These are phyloP conservation scores for Colletotrichum sp. DNA, from an alignment of 2,329 filamentous ascomycete species.

Conservation along the genomic window DNA sequence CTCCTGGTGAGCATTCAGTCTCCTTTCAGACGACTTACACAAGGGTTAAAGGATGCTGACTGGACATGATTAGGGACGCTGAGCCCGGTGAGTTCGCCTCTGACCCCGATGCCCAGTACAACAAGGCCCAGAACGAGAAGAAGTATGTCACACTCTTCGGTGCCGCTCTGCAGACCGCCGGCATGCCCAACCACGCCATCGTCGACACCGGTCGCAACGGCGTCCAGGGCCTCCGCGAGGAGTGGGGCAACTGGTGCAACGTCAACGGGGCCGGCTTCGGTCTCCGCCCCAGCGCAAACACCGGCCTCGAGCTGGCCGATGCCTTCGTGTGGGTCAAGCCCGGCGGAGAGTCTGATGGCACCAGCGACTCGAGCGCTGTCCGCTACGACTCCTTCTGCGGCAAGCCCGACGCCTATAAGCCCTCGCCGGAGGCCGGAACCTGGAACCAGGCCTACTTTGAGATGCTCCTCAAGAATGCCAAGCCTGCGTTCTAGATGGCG, in stretches of 20 bases:
- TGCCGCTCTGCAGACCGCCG: conserved; percentile 38
- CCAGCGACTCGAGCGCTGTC: conserved; percentile 35
- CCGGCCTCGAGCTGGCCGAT: conserved; percentile 61
- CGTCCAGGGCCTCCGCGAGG: conserved; percentile 44
- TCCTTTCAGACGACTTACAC: background rate
- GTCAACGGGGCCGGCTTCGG: conserved; percentile 66
- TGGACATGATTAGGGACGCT: conserved; percentile 27
- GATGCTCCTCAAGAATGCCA: conserved; percentile 27
- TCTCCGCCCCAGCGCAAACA: conserved; percentile 58
- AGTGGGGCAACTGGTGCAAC: conserved; percentile 65
- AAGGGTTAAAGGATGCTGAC: background rate
- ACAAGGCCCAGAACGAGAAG: conserved; percentile 47
- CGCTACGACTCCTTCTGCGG: conserved; percentile 44
- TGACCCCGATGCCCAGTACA: conserved; percentile 45
- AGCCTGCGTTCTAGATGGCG: conserved; percentile 11
- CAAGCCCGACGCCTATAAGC: conserved; percentile 46
- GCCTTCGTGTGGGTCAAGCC: conserved; percentile 73
- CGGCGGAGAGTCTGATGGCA: conserved; percentile 57
- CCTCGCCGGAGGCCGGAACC: conserved; percentile 55
- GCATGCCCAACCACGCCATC: conserved; percentile 48
- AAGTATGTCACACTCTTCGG: conserved; percentile 45
- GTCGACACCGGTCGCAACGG: conserved; percentile 46
- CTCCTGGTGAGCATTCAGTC: conserved; percentile 29
- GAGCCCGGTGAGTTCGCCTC: conserved; percentile 42
- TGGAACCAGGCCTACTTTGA: conserved; percentile 40